Percentiles rank a stretch among this genome's conserved stretches.
Evolutionary conservation across 345 rosid genomes (phyloP).

Genomic region (Arabidopsis suecica): DNA sequence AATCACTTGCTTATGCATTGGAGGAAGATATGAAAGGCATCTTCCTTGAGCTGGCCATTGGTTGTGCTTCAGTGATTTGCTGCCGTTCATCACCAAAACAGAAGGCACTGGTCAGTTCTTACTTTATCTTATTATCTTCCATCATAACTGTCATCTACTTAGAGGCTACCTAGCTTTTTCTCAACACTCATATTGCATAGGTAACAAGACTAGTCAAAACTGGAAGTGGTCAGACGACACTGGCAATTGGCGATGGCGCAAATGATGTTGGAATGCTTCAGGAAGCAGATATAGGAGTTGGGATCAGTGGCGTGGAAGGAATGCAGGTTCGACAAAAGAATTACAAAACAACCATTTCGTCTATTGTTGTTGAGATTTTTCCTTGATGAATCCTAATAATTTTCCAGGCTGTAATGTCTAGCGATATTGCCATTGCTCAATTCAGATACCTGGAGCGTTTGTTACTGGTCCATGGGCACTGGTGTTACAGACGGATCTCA

Average conservation of each 20-base stretch:
- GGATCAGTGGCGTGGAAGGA: conserved; percentile 98
- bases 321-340: conserved; percentile 71
- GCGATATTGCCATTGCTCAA: conserved; percentile 94
- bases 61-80: conserved; percentile 96
- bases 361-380: conserved; percentile 3
- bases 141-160: conserved; percentile 34
- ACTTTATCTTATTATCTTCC: conserved; percentile 12
- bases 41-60: conserved; percentile 80
- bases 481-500: conserved; percentile 95
- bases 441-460: conserved; percentile 91
- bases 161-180: conserved; percentile 22
- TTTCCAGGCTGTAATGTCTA: conserved; percentile 93
- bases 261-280: conserved; percentile 99
- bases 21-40: conserved; percentile 70
- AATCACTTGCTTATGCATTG: conserved; percentile 90
- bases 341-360: conserved; percentile 18
- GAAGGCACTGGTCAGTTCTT: conserved; percentile 82
- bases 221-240: conserved; percentile 80
- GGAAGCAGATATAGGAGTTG: conserved; percentile 97
- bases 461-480: conserved; percentile 97
- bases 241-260: conserved; percentile 98
- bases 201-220: conserved; percentile 88
- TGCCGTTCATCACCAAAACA: conserved; percentile 99
- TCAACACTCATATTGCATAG: conserved; percentile 49
- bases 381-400: neutral